Base-by-base conservation (phyloP, 805 yeast species). In the Teunomyces panamensis region DNA sequence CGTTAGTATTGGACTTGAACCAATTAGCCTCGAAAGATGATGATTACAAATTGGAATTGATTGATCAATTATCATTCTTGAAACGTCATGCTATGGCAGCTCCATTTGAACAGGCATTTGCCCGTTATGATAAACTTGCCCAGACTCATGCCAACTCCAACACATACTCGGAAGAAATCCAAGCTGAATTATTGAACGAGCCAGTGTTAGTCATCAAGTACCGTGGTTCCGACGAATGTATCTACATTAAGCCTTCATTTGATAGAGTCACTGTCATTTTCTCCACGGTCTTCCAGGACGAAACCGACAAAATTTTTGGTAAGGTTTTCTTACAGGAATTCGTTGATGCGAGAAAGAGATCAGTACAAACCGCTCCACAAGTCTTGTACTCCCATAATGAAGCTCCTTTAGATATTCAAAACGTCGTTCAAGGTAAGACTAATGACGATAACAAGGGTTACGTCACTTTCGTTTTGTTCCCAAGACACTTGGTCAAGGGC, bases 291-390 rank as follows among this genome's bases (percentile, higher is more conserved):
- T 94, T 94, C 78, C 86, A 88, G 63, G 99, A 94, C 68, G 98
- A 94, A 67, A 94, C 98, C 3, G 99, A 94, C 69, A 89, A 88
- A 64, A 79, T 87, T 45, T 87, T 89, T 57, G 95, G 96, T 37
- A 89, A 85, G 66, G 96, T 89, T 32, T 89, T 89, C 62, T 73
- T 89, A 53, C 96, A 89, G 64, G 97, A 91, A 70, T 91, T 91
- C 65, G 96, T 90, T 39, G 97, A 91, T 66, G 97, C 98, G 9
- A 83, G 99, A 69, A 87, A 87, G 64, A 81, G 97, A 67, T 87
- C 96, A 4, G 92, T 94, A 51, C 99, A 94, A 71, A 91, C 94
- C 43, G 97, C 98, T 1, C 99, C 99, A 13, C 99, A 94, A 74
- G 99, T 94, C 45, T 79, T 94, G 58, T 91, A 87, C 62, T 85